A percentile compares a stretch with the other conserved stretches of the same genome.
These are phyloP conservation scores for Ascochyta koolunga DNA, from an alignment of 2,329 filamentous ascomycete species.

Conservation along the genomic window DNA sequence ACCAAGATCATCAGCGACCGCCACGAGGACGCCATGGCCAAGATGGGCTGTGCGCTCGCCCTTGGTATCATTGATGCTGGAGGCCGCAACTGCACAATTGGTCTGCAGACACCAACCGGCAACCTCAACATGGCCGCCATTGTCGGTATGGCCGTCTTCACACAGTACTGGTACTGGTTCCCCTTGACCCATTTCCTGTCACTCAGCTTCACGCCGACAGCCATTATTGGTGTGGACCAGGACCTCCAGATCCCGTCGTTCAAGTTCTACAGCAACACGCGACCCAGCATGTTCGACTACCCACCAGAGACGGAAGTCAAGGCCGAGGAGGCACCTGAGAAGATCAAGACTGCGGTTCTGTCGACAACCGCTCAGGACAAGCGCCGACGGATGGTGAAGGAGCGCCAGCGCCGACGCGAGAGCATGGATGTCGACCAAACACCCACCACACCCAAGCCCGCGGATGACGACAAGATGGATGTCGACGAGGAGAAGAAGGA, in stretches of 20 bases:
- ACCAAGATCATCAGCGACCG: slow-evolving; percentile 93
- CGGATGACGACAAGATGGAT: slow-evolving; percentile 85
- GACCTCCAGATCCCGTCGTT: slow-evolving; percentile 92
- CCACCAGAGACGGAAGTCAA: slow-evolving; percentile 96
- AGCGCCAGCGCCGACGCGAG: slow-evolving; percentile 84
- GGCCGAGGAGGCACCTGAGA: slow-evolving; percentile 87
- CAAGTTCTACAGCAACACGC: slow-evolving; percentile 94
- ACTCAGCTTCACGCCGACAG: slow-evolving; percentile 93
- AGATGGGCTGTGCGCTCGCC: slow-evolving; percentile 93
- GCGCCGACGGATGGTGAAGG: slow-evolving; percentile 91
- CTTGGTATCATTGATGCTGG: slow-evolving; percentile 97
- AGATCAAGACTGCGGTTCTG: slow-evolving; percentile 93
- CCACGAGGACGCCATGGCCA: slow-evolving; percentile 99
- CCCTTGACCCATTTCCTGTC: slow-evolving; percentile 97
- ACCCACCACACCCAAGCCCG: slow-evolving; percentile 73
- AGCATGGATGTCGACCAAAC: slow-evolving; percentile 94
- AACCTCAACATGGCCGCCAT: slow-evolving; percentile 99
- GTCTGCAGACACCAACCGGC: slow-evolving; percentile 94
- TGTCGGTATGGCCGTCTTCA: slow-evolving; percentile 97
- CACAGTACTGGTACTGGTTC: slow-evolving; percentile 99
- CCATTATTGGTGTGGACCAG: slow-evolving; percentile 92
- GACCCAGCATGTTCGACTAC: slow-evolving; percentile 96
- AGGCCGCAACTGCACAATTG: slow-evolving; percentile 97
- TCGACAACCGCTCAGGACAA: slow-evolving; percentile 98
- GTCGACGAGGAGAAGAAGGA: slow-evolving; percentile 57